Percentiles rank a stretch among this genome's conserved stretches.
Evolutionary conservation across 495 filamentous ascomycete species (phyloP).

Genomic region (Penicillium canariense): DNA sequence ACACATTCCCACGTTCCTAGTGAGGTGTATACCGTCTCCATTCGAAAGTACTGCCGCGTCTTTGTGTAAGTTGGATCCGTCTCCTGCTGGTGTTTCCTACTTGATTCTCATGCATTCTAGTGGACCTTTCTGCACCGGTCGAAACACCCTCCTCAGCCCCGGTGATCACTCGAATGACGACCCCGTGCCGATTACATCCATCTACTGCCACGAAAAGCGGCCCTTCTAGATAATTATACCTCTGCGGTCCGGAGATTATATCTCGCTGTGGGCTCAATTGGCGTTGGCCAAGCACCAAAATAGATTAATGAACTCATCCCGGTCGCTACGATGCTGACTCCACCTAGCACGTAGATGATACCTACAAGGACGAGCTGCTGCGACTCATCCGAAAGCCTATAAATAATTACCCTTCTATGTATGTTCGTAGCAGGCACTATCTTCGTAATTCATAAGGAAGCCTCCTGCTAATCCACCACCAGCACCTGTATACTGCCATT

Average conservation of each 20-base stretch:
- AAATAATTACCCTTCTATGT: neutral
- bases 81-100: neutral
- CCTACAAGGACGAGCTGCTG: no score
- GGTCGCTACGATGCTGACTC: no score
- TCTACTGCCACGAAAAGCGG: constrained; percentile 23
- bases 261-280: neutral
- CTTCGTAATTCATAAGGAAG: constrained; percentile 18
- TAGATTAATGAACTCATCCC: neutral
- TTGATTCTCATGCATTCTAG: constrained; percentile 8
- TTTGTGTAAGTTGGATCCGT: constrained; percentile 25
- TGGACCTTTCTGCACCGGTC: constrained; percentile 28
- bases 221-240: constrained; percentile 8
- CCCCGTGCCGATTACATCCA: constrained; percentile 27
- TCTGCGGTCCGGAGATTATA: neutral
- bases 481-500: constrained; percentile 59
- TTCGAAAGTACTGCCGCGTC: constrained; percentile 25
- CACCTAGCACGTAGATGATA: neutral
- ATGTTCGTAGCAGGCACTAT: neutral
- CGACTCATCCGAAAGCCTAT: no score
- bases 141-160: constrained; percentile 25
- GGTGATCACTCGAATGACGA: constrained; percentile 26
- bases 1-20: constrained; percentile 9
- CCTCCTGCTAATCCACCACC: constrained; percentile 53
- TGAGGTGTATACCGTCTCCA: constrained; percentile 23
- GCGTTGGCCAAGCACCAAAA: neutral